These are phyloP conservation scores for Aspergillus glaucus DNA, from an alignment of 2,329 filamentous ascomycete genomes.

Conservation along the genomic window DNA sequence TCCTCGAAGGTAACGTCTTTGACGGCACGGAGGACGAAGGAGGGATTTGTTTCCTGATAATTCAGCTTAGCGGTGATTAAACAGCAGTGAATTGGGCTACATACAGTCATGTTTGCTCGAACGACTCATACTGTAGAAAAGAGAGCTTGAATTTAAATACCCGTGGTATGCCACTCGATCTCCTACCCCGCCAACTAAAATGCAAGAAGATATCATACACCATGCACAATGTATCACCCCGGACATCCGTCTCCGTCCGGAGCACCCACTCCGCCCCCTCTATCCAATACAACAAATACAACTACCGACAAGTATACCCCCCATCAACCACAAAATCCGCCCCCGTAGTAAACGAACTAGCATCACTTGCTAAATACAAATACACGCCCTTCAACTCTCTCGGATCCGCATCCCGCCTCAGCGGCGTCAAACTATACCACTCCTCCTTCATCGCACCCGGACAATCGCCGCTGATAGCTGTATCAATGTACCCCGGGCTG, in stretches of 20 bases:
- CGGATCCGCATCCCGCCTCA: slow-evolving; percentile 50
- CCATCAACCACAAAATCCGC: slow-evolving; percentile 65
- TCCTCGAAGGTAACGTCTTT: slow-evolving; percentile 43
- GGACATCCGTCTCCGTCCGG: background rate
- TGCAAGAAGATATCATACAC: background rate
- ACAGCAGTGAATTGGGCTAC: background rate
- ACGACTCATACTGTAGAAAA: background rate
- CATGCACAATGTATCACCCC: background rate
- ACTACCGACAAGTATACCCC: slow-evolving; percentile 45
- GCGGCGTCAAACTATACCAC: slow-evolving; percentile 2
- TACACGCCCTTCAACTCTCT: slow-evolving; percentile 72
- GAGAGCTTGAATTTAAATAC: too few relatives aligned
- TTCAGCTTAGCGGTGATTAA: background rate
- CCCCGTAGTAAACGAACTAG: slow-evolving; percentile 69
- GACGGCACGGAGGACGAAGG: slow-evolving; percentile 44
- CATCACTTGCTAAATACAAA: slow-evolving; percentile 68
- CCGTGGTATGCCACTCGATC: background rate
- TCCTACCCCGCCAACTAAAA: background rate
- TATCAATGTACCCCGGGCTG: slow-evolving; percentile 45
- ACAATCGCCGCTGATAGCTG: slow-evolving; percentile 31
- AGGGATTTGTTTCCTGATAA: slow-evolving; percentile 21
- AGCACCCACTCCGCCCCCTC: background rate
- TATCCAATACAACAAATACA: background rate
- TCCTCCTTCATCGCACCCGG: slow-evolving; percentile 1
- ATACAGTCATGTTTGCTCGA: background rate